phyloP scores from a whole-genome alignment of 2,329 filamentous ascomycete species.

The Colletotrichum musae region DNA sequence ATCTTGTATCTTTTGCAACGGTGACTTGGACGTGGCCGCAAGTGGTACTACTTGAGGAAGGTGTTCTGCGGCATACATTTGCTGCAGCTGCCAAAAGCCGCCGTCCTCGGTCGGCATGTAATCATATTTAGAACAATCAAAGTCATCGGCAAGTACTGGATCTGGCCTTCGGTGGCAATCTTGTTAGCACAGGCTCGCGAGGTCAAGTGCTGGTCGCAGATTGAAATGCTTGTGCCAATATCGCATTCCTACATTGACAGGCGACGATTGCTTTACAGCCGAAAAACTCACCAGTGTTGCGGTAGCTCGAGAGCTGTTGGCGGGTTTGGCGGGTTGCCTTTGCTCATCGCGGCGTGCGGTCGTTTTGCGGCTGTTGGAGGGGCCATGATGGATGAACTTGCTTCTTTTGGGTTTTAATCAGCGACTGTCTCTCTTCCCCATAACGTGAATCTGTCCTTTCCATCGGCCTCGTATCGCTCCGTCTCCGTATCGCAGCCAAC shows the following conservation, averaged over 20 bases:
- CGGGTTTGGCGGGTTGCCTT: conserved; percentile 1
- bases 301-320: conserved; percentile 4
- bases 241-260: background rate
- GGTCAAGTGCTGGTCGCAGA: background rate
- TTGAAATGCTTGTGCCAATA: background rate
- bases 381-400: conserved; percentile 30
- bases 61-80: conserved; percentile 30
- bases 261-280: no score
- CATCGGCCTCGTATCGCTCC: conserved; percentile 9
- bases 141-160: conserved; percentile 24
- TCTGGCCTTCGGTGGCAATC: conserved; percentile 27
- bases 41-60: conserved; percentile 36
- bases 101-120: conserved; percentile 41
- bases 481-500: conserved; percentile 23
- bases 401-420: conserved; percentile 34
- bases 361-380: conserved; percentile 38
- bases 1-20: conserved; percentile 34
- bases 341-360: conserved; percentile 34
- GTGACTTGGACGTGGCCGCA: conserved; percentile 35
- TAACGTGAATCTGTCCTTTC: conserved; percentile 36
- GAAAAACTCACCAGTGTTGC: conserved; percentile 21
- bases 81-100: conserved; percentile 42
- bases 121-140: conserved; percentile 42
- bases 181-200: conserved; percentile 3
- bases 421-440: conserved; percentile 27